These are phyloP conservation scores for Amauroascus verrucosus DNA, from an alignment of 2,329 filamentous ascomycete species.

Conservation along the genomic window DNA sequence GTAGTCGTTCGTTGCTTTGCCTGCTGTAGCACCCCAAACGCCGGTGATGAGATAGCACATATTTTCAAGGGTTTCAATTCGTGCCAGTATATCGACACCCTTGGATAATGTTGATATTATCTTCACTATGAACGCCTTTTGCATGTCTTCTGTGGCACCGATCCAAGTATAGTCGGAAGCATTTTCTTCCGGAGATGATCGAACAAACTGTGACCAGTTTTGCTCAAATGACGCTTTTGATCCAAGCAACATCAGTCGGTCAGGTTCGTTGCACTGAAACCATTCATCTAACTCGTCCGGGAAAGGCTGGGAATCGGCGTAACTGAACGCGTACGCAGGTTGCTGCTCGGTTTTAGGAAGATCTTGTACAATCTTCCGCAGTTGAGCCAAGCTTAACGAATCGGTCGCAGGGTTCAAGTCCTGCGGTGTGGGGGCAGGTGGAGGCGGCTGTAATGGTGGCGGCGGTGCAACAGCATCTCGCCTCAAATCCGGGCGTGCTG, in stretches of 20 bases:
- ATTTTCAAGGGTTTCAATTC: slow-evolving; percentile 39
- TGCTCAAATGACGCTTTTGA: slow-evolving; percentile 68
- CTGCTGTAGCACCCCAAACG: slow-evolving; percentile 59
- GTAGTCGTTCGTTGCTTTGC: slow-evolving; percentile 29
- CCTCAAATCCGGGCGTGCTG: slow-evolving; percentile 29
- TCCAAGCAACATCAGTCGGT: slow-evolving; percentile 66
- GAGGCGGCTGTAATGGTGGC: slow-evolving; percentile 34
- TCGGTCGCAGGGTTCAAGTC: slow-evolving; percentile 41
- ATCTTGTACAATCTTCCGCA: slow-evolving; percentile 62
- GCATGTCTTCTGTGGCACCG: slow-evolving; percentile 47
- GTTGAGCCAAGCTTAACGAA: slow-evolving; percentile 64
- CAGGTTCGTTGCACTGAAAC: slow-evolving; percentile 86
- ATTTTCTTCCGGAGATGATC: slow-evolving; percentile 23
- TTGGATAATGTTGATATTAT: slow-evolving; percentile 29
- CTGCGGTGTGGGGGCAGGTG: slow-evolving; percentile 35
- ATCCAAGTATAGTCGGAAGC: slow-evolving; percentile 52
- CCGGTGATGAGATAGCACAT: slow-evolving; percentile 52
- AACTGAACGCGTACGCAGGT: slow-evolving; percentile 74
- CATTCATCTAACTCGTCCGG: slow-evolving; percentile 92
- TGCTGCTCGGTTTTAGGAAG: slow-evolving; percentile 60
- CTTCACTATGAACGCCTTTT: slow-evolving; percentile 33
- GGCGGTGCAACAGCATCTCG: slow-evolving; percentile 33
- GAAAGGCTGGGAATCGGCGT: slow-evolving; percentile 61
- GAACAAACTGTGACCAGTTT: slow-evolving; percentile 54
- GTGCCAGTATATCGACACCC: slow-evolving; percentile 30